Conservation (phyloP, 2,329 filamentous ascomycete species). For the Fusarium acutatum region DNA sequence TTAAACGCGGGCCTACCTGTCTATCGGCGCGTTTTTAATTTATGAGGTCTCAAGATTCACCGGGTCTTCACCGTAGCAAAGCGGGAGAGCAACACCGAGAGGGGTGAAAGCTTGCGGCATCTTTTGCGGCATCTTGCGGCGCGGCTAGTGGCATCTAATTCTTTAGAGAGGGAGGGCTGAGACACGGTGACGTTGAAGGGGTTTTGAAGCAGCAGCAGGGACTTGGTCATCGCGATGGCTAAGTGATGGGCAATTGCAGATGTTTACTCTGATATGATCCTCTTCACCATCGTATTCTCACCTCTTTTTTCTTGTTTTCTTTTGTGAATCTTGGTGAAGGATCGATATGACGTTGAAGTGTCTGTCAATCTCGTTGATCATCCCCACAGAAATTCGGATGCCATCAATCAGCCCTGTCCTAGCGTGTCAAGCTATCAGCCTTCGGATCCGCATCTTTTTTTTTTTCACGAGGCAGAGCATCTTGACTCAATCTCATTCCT, state of each 20-base stretch:
- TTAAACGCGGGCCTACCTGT: background rate
- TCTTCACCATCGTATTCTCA: background rate
- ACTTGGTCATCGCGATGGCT: background rate
- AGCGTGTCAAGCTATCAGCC: background rate
- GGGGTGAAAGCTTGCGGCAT: background rate
- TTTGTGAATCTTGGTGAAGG: background rate
- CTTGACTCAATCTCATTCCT: slow-evolving; percentile 1
- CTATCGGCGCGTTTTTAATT: slow-evolving; percentile 5
- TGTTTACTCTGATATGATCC: background rate
- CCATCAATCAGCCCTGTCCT: slow-evolving; percentile 6
- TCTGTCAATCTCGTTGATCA: background rate
- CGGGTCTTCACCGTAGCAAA: background rate
- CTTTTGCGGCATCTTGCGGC: slow-evolving; percentile 12
- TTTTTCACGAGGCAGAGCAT: background rate
- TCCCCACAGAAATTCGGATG: background rate
- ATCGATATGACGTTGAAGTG: background rate
- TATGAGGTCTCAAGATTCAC: background rate
- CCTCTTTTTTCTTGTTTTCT: background rate
- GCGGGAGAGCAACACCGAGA: slow-evolving; percentile 14
- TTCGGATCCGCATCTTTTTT: background rate
- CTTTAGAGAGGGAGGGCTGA: background rate
- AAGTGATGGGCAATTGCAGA: background rate
- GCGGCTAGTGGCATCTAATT: background rate
- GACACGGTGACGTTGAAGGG: background rate
- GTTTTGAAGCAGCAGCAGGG: background rate